Base-by-base conservation (phyloP, 2,329 filamentous ascomycete species). In the Epichloe glyceriae region DNA sequence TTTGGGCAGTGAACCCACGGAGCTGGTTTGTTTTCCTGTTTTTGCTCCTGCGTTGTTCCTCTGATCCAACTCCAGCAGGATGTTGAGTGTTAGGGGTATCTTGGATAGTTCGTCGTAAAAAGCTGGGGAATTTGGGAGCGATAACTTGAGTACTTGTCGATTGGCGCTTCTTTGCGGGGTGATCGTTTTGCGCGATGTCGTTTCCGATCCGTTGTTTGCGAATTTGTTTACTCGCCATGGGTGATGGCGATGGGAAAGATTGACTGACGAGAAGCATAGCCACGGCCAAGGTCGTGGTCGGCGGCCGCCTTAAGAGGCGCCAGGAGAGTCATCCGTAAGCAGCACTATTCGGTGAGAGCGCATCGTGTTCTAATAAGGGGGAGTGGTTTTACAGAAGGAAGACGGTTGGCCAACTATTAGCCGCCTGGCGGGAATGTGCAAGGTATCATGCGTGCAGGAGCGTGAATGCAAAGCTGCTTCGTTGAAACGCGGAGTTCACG, bases 81-180 rank as follows among this genome's bases (percentile, higher is more conserved):
- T 59, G 39, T 53, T 56, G 48, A 49, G 52, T 22, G 59, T 62
- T 26, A 64, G 53, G 52, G 52, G 59, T 19, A 62, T 50, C 42
- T 60, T 55, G 12, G 61, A 60, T 33, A 65, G 48, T 4, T 54
- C 55, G 41, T 63, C 59, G 51, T 55, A 64, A 47, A 64, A 66
- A 42, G 54, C 48, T 6, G 59, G 58, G 14, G 61, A 52, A 39
- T 57, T 60, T 42, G 52, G 59, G 19, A 41, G 26, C 38, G 15
- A 33, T 10, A 17, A n/a, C 11, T 34, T 5, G 26, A 34, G 4
- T 20, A 8, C 17, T 38, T 19, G 12, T 38, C 15, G 2, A 12
- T 10, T 37, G 45, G 3, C 40, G 30, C 22, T 44, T 44, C 22
- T 50, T 44, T 30, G 33, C 48, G 7, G 43, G 30, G 39, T 1